phyloP scores from a whole-genome alignment of 169 alveolate genomes.

The Amoebophrya sp. region DNA sequence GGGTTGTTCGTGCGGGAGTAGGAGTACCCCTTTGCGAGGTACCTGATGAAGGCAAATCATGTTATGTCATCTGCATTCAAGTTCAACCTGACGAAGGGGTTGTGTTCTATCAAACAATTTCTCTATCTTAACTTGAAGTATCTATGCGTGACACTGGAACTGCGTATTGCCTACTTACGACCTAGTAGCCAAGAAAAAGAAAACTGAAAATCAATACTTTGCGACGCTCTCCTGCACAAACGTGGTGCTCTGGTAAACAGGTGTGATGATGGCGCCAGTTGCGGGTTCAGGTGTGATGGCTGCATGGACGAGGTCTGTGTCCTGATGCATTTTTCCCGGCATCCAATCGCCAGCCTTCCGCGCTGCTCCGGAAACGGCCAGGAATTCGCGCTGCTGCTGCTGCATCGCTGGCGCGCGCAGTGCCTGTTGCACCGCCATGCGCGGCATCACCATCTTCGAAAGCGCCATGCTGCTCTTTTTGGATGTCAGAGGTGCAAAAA shows the following conservation, averaged over 20 bases:
- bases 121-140: background rate
- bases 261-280: constrained; percentile 58
- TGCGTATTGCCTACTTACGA: background rate
- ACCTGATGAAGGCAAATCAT: background rate
- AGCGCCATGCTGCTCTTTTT: too few species aligned
- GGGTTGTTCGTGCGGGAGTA: constrained; percentile 61
- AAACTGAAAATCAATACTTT: too few species aligned
- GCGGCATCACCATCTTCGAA: too few species aligned
- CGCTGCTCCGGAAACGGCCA: background rate
- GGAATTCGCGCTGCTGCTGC: too few species aligned
- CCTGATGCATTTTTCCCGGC: constrained; percentile 17
- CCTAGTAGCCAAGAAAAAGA: constrained; percentile 38
- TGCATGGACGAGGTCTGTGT: constrained; percentile 40
- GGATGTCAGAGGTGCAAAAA: too few species aligned
- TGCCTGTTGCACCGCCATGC: too few species aligned
- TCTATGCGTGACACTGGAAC: background rate
- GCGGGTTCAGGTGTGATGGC: constrained; percentile 38
- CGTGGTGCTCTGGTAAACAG: constrained; percentile 57
- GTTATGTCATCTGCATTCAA: background rate
- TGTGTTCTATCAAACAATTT: background rate
- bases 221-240: constrained; percentile 53
- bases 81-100: background rate
- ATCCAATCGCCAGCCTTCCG: constrained; percentile 38
- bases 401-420: too few species aligned
- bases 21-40: constrained; percentile 52